phyloP scores from a whole-genome alignment of 1,139 yeast genomes.

The Nematodospora anomalae region DNA sequence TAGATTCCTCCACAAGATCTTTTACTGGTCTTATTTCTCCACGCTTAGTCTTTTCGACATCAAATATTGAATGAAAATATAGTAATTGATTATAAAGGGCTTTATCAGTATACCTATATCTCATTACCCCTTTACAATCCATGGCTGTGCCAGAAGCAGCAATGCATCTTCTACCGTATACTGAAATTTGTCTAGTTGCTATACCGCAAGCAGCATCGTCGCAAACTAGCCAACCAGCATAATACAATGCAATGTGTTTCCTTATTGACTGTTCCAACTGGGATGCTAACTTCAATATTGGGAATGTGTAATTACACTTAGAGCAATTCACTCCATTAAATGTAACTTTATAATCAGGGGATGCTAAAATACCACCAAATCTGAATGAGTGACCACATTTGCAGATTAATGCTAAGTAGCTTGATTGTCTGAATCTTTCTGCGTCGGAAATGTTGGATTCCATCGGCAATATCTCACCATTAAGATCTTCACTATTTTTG shows the following conservation, averaged over 20 bases:
- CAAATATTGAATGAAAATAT: conserved; percentile 77
- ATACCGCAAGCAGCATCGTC: conserved; percentile 83
- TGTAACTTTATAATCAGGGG: conserved; percentile 57
- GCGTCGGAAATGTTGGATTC: conserved; percentile 81
- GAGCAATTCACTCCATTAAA: conserved; percentile 73
- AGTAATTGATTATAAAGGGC: conserved; percentile 83
- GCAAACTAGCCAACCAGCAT: conserved; percentile 83
- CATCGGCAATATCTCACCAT: conserved; percentile 64
- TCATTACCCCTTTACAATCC: conserved; percentile 84
- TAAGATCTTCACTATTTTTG: conserved; percentile 31
- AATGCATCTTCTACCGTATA: conserved; percentile 85
- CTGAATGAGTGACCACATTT: conserved; percentile 60
- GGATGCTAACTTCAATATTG: conserved; percentile 56
- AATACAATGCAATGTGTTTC: conserved; percentile 69
- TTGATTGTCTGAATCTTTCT: conserved; percentile 74
- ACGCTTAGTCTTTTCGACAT: conserved; percentile 73
- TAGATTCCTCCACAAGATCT: conserved; percentile 23
- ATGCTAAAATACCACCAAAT: conserved; percentile 73
- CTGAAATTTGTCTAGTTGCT: conserved; percentile 81
- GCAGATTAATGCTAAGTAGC: conserved; percentile 58
- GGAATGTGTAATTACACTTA: conserved; percentile 53
- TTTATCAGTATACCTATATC: conserved; percentile 73
- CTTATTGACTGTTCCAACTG: conserved; percentile 77
- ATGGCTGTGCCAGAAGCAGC: conserved; percentile 59
- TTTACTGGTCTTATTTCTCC: conserved; percentile 51